These are phyloP conservation scores for Malassezia sympodialis DNA, from an alignment of 1,284 basidiomycete species.

Conservation along the genomic window DNA sequence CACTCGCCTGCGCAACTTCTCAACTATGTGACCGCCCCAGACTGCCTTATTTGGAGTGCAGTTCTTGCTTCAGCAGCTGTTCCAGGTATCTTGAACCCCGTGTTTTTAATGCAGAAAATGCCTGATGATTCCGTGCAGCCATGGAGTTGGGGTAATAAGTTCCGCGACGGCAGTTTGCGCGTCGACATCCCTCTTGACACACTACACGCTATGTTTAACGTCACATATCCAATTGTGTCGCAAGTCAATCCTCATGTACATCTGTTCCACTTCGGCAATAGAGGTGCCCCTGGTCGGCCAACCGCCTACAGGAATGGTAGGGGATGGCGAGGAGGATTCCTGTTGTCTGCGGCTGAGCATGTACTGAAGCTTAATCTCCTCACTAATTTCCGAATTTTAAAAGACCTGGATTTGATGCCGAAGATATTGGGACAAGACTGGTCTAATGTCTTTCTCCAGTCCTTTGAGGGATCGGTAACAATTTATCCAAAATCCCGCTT, in stretches of 20 bases:
- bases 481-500: slow-evolving; percentile 40
- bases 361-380: slow-evolving; percentile 42
- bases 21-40: slow-evolving; percentile 89
- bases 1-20: slow-evolving; percentile 83
- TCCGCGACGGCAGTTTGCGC: slow-evolving; percentile 44
- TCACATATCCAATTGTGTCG: slow-evolving; percentile 87
- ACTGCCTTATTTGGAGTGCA: slow-evolving; percentile 59
- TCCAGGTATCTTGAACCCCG: slow-evolving; percentile 52
- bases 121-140: slow-evolving; percentile 71
- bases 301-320: slow-evolving; percentile 84
- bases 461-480: slow-evolving; percentile 41
- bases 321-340: slow-evolving; percentile 69
- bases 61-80: slow-evolving; percentile 45
- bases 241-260: slow-evolving; percentile 97
- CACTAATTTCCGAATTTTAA: slow-evolving; percentile 43
- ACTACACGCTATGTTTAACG: slow-evolving; percentile 61
- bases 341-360: slow-evolving; percentile 55
- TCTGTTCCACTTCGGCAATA: slow-evolving; percentile 90
- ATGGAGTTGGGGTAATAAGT: slow-evolving; percentile 73
- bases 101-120: slow-evolving; percentile 82
- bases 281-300: slow-evolving; percentile 84
- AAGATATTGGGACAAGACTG: slow-evolving; percentile 42
- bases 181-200: slow-evolving; percentile 91
- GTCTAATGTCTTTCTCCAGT: slow-evolving; percentile 41
- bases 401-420: slow-evolving; percentile 42